Evolutionary conservation across 768 basidiomycete species (phyloP), one percentile per base, ranked within the genome.

Genomic region (Tylopilus vinaceipallidus): DNA sequence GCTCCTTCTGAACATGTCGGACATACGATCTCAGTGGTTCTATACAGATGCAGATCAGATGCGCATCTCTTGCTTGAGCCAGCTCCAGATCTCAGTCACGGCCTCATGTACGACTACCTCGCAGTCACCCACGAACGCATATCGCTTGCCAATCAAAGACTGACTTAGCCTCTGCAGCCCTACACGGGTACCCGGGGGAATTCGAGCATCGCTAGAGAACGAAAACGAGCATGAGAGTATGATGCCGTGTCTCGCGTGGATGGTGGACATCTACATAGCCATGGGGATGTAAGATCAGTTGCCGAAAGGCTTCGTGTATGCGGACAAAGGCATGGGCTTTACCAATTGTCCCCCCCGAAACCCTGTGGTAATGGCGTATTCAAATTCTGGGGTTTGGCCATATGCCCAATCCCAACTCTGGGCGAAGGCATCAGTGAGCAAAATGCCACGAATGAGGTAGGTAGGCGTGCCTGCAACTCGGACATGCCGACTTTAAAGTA

Each of bases 331-430:
- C n/a, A n/a, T n/a, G n/a, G 4, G 26, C 6, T 60, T 53, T 56
- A 82, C 82, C 23, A 76, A 66, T 27, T 67, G 60, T 10, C 80
- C 83, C 81, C 82, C 82, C 4, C 60, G 39, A 53, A 85, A 84
- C n/a, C 63, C 48, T 22, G 63, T 61, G 4, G 58, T 44, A 12
- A 80, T 38, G 3, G 72, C 73, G 60, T 91, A 88, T 7, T 82
- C 86, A 64, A 99, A 98, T 62, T 95, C 89, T 35, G 95, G 94
- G 0, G 95, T 95, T 62, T 95, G 90, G 0, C 95, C 95, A 60
- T 83, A 97, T 13, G 79, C 74, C 93, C 95, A 98, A 19, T 91
- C 79, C 97, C 97, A 98, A 29, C 78, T 84, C 94, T 95, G 58
- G 19, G 45, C 22, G n/a, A 24, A 41, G 16, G 11, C 0, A 36